Evolutionary conservation across 768 basidiomycete genomes (phyloP), one percentile per base, ranked within the genome.

Genomic region (Lepiota brunneoincarnata): DNA sequence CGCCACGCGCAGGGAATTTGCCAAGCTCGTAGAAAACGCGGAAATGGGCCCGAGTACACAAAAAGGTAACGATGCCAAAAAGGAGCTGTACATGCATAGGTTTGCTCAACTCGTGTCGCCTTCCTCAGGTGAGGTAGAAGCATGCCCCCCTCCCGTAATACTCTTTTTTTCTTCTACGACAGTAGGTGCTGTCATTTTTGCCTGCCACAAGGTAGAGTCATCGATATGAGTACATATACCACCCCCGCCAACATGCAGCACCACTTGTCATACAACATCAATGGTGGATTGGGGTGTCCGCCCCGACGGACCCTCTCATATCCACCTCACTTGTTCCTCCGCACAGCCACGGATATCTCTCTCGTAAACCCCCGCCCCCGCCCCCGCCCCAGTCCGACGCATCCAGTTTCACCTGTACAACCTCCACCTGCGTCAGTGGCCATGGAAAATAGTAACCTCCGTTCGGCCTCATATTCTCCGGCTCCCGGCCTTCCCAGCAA

Each of bases 71-170:
- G 83, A 82, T 65, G 91, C 90, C 44, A 91, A 89, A 74, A n/a
- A 93, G 91, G 46, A 89, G 83, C 70, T 93, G 91, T 63, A 92
- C 90, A 58, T 80, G 90, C 68, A 78, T 75, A 87, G 87, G 68
- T 84, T 87, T 40, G 75, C 77, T 53, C 87, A 87, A 65, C 73
- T 73, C 61, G 80, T 88, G 77, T 74, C 77, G 64, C 77, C 79
- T 35, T 76, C 75, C 47, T 72, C 79, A 54, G 75, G 74, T 55
- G 81, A 86, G 69, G 87, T 92, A 24, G 90, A 67, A 91, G 89
- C 71, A 86, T 93, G 63, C 53, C 56, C 67, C 63, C 63, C 61
- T 56, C 60, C 60, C 60, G 48, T 45, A 46, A 53, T 59, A 51
- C 58, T 58, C 58, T 59, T 59, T 59, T 54, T 61, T 56, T 57